Base-by-base conservation (phyloP, 805 yeast species). In the Nadsonia fulvescens region DNA sequence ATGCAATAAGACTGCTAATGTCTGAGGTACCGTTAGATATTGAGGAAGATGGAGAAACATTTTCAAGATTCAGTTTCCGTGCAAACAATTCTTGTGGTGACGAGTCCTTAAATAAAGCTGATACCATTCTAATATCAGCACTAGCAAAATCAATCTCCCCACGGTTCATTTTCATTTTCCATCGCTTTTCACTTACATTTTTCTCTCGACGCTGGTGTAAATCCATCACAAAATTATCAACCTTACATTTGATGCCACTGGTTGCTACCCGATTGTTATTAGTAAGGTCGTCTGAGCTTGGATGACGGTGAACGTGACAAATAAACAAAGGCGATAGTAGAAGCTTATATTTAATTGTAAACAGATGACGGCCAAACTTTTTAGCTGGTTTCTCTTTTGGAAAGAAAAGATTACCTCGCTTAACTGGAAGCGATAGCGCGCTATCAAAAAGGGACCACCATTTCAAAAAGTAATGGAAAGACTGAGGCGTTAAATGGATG, bases 361-460 rank as follows among this genome's bases (percentile, higher is more conserved):
- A 66, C 20, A 83, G 53, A 44, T 73, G 77, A 25, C 65, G 62
- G 0, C 91, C 76, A 40, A 83, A 75, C 46, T 79, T 82, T 3
- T 22, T 28, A 58, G 6, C 9, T 4, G 25, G 58, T 5, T 50
- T 43, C 12, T 65, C 65, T 8, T 20, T 27, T 2, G 42, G 44
- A 9, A 48, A 50, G 53, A 79, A 86, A 13, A 89, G 43, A 2
- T 51, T 47, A 0, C 96, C 95, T 23, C 65, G 59, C 27, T 91
- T 62, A 9, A 81, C 63, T 0, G 96, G 93, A 12, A 83, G 54
- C 27, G 81, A 68, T 37, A 75, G 58, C 29, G 73, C 70, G 14
- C 86, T 73, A n/a, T 73, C 63, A 47, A 86, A 86, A 36, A 77
- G 61, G 17, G 52, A 50, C 93, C 94, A 83, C 96, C 96, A 89